phyloP scores from a whole-genome alignment of 306 rosid genomes.

The Cucumis cinereus region DNA sequence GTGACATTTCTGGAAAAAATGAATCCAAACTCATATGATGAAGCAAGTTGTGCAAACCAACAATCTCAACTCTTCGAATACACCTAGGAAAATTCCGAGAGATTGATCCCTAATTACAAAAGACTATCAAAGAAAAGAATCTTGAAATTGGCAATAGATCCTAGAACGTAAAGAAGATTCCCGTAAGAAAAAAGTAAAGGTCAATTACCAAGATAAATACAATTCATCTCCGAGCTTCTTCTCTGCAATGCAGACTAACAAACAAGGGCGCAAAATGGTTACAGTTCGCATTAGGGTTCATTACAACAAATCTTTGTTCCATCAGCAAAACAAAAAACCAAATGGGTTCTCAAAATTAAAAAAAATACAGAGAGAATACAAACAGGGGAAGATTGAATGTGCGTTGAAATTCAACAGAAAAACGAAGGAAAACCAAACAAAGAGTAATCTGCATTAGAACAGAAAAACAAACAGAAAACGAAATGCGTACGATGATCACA shows the following conservation, averaged over 20 bases:
- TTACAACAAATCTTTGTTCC: background rate
- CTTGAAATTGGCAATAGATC: background rate
- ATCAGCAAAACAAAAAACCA: background rate
- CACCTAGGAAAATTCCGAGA: background rate
- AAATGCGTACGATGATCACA: background rate
- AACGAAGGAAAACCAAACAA: background rate
- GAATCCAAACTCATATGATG: slow-evolving; percentile 20
- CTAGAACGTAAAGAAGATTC: background rate
- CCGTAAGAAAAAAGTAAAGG: background rate
- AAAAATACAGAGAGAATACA: background rate
- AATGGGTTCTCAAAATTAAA: background rate
- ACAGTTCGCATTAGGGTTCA: background rate
- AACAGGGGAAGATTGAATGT: background rate
- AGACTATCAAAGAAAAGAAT: background rate
- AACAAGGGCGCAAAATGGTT: background rate
- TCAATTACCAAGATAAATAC: slow-evolving; percentile 4
- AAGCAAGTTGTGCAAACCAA: slow-evolving; percentile 19
- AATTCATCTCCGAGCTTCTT: slow-evolving; percentile 2
- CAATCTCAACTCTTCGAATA: slow-evolving; percentile 13
- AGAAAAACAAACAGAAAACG: background rate
- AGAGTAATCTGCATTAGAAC: background rate
- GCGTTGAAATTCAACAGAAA: background rate
- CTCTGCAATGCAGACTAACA: slow-evolving; percentile 5
- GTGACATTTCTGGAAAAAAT: slow-evolving; percentile 39
- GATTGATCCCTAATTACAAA: slow-evolving; percentile 2